Evolutionary conservation across 805 yeast genomes (phyloP), one percentile per base, ranked within the genome.

Genomic region (Wickerhamomyces sydowiorum): DNA sequence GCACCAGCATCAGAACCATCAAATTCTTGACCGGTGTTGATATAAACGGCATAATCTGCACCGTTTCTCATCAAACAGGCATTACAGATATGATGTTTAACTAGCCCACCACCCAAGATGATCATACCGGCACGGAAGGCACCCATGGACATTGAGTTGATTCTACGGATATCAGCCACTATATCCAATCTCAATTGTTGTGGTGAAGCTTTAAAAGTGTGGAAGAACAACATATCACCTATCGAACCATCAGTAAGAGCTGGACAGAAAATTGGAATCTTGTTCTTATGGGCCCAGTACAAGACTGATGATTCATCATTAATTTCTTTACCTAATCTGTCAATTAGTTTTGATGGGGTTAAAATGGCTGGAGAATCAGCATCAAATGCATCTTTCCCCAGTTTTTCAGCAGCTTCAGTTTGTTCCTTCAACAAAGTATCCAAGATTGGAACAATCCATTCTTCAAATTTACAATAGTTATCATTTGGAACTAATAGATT

Each of bases 1-100:
- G 99, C 99, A 50, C 99, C 99, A 10, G 99, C 98, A 64, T 93
- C 99, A 20, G 96, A 87, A 37, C 99, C 99, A 60, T 93, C 99
- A 56, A 89, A 93, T 62, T 93, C 99, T 67, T 93, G 98, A 37
- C 96, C 99, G 14, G 99, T 93, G 66, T 93, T 93, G 62, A 93
- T 91, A 66, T 78, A 93, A 17, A 93, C 96, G 6, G 99, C 98
- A 60, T 82, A 88, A 62, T 93, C 99, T 19, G 99, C 99, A 57
- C 99, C 99, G 56, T 93, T 95, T 72, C 99, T 84, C 99, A 93
- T 93, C 54, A 93, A 72, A 61, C 98, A 91, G 13, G 99, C 99
- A 59, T 93, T 93, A 56, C 96, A 90, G 54, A 93, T 93, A 61
- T 93, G 99, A 62, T 93, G 99, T 68, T 93, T 93, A 57, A 93